Conservation (phyloP, 345 rosid genomes). For the Mallotus nudiflorus region DNA sequence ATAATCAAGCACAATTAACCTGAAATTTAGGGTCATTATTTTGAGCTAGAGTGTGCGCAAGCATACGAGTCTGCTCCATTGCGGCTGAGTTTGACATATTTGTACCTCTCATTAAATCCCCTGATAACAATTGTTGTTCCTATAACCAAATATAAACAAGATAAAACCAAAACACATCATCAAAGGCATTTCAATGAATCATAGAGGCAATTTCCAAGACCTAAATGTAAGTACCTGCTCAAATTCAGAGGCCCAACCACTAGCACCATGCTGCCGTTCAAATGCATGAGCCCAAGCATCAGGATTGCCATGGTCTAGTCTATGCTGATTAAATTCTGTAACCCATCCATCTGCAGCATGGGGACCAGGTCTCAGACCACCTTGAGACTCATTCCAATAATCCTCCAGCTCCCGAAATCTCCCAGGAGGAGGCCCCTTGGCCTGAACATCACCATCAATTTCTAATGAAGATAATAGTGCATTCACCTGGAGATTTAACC, state of each 20-base stretch:
- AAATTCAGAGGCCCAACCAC: conserved; percentile 97
- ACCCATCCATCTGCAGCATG: conserved; percentile 80
- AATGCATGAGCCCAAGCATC: conserved; percentile 85
- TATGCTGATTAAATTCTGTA: conserved; percentile 65
- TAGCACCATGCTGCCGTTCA: conserved; percentile 87
- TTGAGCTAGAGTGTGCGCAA: conserved; percentile 88
- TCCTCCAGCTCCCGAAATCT: conserved; percentile 83
- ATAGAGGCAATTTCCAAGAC: conserved; percentile 3
- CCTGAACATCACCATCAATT: conserved; percentile 68
- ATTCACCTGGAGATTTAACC: conserved; percentile 62
- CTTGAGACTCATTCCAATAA: conserved; percentile 98
- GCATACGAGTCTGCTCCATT: conserved; percentile 97
- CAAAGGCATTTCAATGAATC: neutral
- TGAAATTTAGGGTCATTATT: conserved; percentile 94
- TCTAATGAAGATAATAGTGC: conserved; percentile 87
- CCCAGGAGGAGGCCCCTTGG: conserved; percentile 71
- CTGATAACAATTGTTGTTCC: conserved; percentile 73
- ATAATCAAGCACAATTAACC: conserved; percentile 41
- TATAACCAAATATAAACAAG: conserved; percentile 30
- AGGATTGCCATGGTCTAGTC: conserved; percentile 55
- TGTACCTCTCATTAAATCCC: conserved; percentile 64
- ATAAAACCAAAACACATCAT: neutral
- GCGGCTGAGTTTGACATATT: conserved; percentile 66
- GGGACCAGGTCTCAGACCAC: conserved; percentile 52
- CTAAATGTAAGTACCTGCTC: conserved; percentile 57